These are phyloP conservation scores for Zygotorulaspora florentina DNA, from an alignment of 805 yeast genomes.

Conservation along the genomic window DNA sequence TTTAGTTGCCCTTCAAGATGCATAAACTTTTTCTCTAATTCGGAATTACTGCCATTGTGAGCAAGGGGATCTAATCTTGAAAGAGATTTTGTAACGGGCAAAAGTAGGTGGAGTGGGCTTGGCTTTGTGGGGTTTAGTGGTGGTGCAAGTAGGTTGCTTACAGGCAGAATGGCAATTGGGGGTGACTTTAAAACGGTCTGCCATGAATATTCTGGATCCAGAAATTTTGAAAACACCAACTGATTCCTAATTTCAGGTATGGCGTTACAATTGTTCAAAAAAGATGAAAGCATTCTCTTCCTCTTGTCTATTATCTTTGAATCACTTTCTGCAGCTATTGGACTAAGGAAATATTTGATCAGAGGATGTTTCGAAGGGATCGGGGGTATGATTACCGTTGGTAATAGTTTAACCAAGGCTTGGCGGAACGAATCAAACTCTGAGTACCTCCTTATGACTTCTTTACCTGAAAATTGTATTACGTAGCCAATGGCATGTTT, in stretches of 20 bases:
- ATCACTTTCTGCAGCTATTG: conserved; percentile 42
- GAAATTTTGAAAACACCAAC: conserved; percentile 65
- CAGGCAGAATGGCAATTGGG: conserved; percentile 51
- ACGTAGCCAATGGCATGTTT: conserved; percentile 81
- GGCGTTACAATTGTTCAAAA: conserved; percentile 68
- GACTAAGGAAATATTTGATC: conserved; percentile 42
- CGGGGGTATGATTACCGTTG: conserved; percentile 84
- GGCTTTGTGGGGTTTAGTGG: conserved; percentile 57
- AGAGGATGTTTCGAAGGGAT: conserved; percentile 83
- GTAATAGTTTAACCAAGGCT: conserved; percentile 65
- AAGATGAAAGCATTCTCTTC: conserved; percentile 68
- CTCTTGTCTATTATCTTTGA: conserved; percentile 57
- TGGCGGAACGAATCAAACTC: conserved; percentile 85
- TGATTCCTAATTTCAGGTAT: conserved; percentile 54
- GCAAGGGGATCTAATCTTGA: conserved; percentile 33
- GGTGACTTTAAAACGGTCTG: conserved; percentile 61
- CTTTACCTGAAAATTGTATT: conserved; percentile 52
- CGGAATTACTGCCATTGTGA: conserved; percentile 24
- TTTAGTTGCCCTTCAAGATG: conserved; percentile 37
- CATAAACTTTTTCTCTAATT: conserved; percentile 38
- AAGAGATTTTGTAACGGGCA: conserved; percentile 56
- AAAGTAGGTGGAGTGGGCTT: conserved; percentile 53
- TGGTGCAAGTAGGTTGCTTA: conserved; percentile 52
- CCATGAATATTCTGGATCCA: conserved; percentile 86
- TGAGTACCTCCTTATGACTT: conserved; percentile 80